Base-by-base conservation (phyloP, 352 stramenopile genomes). In the Phytophthora kernoviae region DNA sequence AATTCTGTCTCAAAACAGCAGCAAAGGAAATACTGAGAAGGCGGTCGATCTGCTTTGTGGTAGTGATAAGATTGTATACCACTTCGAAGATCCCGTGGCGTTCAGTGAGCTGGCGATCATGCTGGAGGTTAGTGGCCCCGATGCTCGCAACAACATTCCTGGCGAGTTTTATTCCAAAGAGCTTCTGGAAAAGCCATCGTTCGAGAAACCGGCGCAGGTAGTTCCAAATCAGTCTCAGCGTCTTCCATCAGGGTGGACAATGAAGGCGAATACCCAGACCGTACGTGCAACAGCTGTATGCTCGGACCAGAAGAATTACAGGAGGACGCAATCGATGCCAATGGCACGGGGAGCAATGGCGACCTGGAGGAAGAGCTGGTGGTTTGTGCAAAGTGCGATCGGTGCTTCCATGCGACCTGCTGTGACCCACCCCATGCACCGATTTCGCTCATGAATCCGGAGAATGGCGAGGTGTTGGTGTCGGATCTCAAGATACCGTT, bases 401-500 rank as follows among this genome's bases (percentile, higher is more conserved):
- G 62, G 10, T 50, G 58, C 1, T 94, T 84, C 24, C 87, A 96
- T 60, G 40, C 56, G 1, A 84, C 77, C n/a, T 96, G 87, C 45
- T 92, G 84, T 41, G 84, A 94, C 54, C 86, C 85, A 4, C 87
- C 87, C 5, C 68, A 91, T 55, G 71, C 82, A 4, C 59, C 64
- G 5, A 80, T 83, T 15, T 81, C 83, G 10, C 58, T 93, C 10
- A 40, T 87, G 12, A 86, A 74, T 9, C 62, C 70, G 37, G 81
- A 91, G 15, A 74, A 91, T 36, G 70, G 74, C 0, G 65, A 57
- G 12, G 68, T 90, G 5, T 60, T 94, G 5, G 63, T 91, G 2
- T 73, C 77, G 8, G 81, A 93, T 44, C 57, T 92, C 12, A 73
- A 82, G 26, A 64, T 78, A n/a, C 77, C 80, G 30, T 96, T 87